Base-by-base conservation (phyloP, 225 moss, liverwort and hornwort species). In the Antitrichia curtipendula region DNA sequence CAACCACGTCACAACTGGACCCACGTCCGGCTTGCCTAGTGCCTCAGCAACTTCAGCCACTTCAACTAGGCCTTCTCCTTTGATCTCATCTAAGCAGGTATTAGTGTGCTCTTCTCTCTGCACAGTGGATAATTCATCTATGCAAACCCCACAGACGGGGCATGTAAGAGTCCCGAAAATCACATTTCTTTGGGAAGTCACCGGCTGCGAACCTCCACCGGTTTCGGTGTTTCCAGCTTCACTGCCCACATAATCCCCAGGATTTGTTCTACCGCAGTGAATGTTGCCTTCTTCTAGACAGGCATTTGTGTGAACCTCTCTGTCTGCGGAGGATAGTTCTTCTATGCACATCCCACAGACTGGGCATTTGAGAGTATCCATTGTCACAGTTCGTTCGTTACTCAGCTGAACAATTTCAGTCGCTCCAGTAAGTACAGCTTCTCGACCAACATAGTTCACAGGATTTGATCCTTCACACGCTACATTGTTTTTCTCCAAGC, bases 61-160 rank as follows among this genome's bases (percentile, higher is more conserved):
- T 84, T 88, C 88, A 80, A 72, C 87, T 59, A 61, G 61, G n/a
- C 64, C 90, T 71, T 83, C 90, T 79, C 59, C 91, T 65, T 87
- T 88, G 61, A 40, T 60, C 54, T 92, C 92, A 90, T 96, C 95
- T 89, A 97, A 80, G 87, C 97, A 97, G 84, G 78, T 84, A 87
- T 97, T 96, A 34, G 96, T 94, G 89, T 97, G 97, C 90, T 81
- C 82, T 81, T 94, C 91, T 90, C 95, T 95, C 89, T 92, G 88
- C 80, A 89, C 85, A n/a, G 86, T 86, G 47, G 94, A 89, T 84
- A 95, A 87, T 58, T 86, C 84, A 54, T 91, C 93, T 78, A 97
- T 93, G 78, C 91, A 82, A 71, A 89, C 83, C 78, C 93, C 95
- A 90, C 97, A 97, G 83, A 97, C 87, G 66, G 97, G 97, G 81